Evolutionary conservation across 1,284 basidiomycete species (phyloP).

Genomic region (Sporisorium sorghi): DNA sequence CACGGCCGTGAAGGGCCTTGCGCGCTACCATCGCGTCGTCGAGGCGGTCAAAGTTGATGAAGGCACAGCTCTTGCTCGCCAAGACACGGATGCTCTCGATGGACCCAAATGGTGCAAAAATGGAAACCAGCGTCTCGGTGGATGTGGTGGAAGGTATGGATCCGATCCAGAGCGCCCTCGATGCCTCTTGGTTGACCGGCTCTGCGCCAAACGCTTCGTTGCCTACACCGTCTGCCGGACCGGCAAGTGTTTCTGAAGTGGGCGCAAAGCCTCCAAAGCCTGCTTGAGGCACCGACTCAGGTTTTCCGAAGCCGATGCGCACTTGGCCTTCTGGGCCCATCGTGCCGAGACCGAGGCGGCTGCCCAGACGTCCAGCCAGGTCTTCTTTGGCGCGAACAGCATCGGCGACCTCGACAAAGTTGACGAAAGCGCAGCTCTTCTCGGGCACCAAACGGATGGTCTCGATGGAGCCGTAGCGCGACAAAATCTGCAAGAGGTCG

Average conservation of each 20-base stretch:
- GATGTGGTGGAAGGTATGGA: slow-evolving; percentile 57
- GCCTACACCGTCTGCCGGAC: slow-evolving; percentile 9
- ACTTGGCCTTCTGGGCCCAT: slow-evolving; percentile 77
- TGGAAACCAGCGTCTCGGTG: slow-evolving; percentile 76
- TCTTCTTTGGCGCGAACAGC: slow-evolving; percentile 96
- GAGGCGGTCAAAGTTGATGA: slow-evolving; percentile 94
- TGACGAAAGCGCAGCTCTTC: slow-evolving; percentile 99
- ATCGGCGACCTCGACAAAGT: slow-evolving; percentile 93
- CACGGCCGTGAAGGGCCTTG: slow-evolving; percentile 92
- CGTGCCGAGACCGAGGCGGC: slow-evolving; percentile 78
- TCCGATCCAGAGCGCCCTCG: slow-evolving; percentile 62
- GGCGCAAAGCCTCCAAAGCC: slow-evolving; percentile 32
- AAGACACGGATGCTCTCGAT: slow-evolving; percentile 95
- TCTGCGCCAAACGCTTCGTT: slow-evolving; percentile 29
- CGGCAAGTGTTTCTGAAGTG: slow-evolving; percentile 6
- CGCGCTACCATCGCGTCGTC: slow-evolving; percentile 95
- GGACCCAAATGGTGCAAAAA: slow-evolving; percentile 93
- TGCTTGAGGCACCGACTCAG: slow-evolving; percentile 78
- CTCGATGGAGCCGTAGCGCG: slow-evolving; percentile 95
- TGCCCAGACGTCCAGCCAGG: slow-evolving; percentile 90
- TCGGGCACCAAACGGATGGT: slow-evolving; percentile 91
- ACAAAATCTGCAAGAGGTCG: slow-evolving; percentile 92
- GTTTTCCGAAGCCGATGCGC: slow-evolving; percentile 96
- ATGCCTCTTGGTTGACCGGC: slow-evolving; percentile 40
- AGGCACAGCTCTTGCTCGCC: slow-evolving; percentile 96